Evolutionary conservation across 371 early-diverging fungal species (phyloP), one percentile per base, ranked within the genome.

Genomic region (Vairimorpha necatrix): DNA sequence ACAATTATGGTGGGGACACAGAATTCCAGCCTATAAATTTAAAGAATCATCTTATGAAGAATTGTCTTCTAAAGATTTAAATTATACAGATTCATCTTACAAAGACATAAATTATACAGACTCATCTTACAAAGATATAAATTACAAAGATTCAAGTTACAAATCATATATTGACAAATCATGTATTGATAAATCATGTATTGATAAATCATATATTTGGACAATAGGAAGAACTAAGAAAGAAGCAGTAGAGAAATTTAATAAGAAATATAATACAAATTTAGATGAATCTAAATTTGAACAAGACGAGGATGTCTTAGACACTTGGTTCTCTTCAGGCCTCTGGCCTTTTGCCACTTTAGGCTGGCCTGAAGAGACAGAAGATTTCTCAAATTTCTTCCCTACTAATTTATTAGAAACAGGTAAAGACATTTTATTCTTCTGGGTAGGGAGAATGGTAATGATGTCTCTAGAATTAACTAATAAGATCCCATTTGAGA

Each of bases 381-480:
- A 56, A 74, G 84, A 69, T 84, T 62, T 34, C 56, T 81, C 88
- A 58, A 87, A 86, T 58, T 95, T 90, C 87, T 99, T 93, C 82
- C 99, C 99, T 13, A 91, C 91, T 48, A 84, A 90, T 4, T 76
- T 98, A 30, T 86, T 96, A 33, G 99, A 99, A 86, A 99, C 98
- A 69, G 99, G 99, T 20, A 90, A 90, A 89, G 99, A 99, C 86
- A 99, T 99, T 86, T 83, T 99, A 69, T 97, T 97, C 90, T 97
- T 96, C 89, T 98, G 99, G 99, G 96, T 97, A 42, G 97, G 96
- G 2, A 89, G 99, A 77, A 99, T 99, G 99, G 95, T 96, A 39
- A 96, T 99, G 97, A 83, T 97, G 69, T 92, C 94, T 78, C 89
- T 93, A 72, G 91, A 94, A 82, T 86, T 97, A 69, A 94, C 94